phyloP scores from a whole-genome alignment of 352 stramenopile genomes.

The Phytopythium helicoides region DNA sequence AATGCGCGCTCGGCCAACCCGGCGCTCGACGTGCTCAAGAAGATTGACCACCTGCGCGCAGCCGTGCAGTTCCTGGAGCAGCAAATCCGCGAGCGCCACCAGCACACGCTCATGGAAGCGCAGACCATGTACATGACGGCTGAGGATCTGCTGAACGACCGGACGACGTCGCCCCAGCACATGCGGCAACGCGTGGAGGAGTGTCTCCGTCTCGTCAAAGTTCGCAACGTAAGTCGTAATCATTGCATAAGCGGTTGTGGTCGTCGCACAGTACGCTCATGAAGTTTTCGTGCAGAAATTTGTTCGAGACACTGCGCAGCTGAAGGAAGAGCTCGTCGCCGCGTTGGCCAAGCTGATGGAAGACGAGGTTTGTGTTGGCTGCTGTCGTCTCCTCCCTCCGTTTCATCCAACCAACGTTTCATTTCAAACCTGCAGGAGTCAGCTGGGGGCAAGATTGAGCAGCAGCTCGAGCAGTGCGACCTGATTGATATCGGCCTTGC shows the following conservation, averaged over 20 bases:
- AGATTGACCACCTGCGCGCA: conserved; percentile 75
- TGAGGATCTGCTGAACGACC: conserved; percentile 55
- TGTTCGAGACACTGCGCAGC: conserved; percentile 42
- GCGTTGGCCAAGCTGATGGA: conserved; percentile 60
- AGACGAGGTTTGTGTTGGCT: no score
- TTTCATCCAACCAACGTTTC: no score
- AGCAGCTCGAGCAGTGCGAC: conserved; percentile 83
- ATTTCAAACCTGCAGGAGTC: conserved; percentile 31
- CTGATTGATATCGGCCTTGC: conserved; percentile 77
- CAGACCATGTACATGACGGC: conserved; percentile 43
- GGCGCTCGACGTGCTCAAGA: conserved; percentile 72
- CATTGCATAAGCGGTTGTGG: no score
- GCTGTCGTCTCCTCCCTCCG: no score
- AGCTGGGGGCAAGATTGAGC: conserved; percentile 59
- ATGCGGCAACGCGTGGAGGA: conserved; percentile 63
- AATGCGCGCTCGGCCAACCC: conserved; percentile 77
- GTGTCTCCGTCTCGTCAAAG: conserved; percentile 65
- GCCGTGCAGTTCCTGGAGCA: conserved; percentile 65
- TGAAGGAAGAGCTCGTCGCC: conserved; percentile 49
- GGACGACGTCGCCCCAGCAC: conserved; percentile 33
- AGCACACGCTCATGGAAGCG: conserved; percentile 51
- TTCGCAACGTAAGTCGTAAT: conserved; percentile 65
- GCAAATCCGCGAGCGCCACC: conserved; percentile 52
- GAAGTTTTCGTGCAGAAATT: no score
- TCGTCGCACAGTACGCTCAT: no score